These are phyloP conservation scores for Trichoderma pleuroti DNA, from an alignment of 2,329 filamentous ascomycete genomes.

Conservation along the genomic window DNA sequence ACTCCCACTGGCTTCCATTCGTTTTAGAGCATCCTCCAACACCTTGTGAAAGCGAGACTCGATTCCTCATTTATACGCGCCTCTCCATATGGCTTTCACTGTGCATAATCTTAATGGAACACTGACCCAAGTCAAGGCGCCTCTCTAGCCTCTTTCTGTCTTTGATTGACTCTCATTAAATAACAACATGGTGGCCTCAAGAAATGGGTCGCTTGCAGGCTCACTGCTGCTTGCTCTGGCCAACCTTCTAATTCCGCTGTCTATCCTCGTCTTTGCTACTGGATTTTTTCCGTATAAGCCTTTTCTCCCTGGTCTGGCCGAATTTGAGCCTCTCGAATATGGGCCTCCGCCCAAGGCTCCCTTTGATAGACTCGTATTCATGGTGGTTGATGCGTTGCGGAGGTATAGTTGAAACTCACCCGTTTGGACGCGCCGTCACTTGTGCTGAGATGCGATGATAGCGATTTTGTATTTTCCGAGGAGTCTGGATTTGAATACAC, in stretches of 20 bases:
- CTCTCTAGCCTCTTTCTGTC: neutral
- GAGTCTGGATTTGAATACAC: slow-evolving; percentile 82
- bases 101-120: neutral
- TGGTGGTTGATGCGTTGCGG: slow-evolving; percentile 93
- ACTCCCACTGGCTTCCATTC: neutral
- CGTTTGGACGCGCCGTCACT: neutral
- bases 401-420: slow-evolving; percentile 53
- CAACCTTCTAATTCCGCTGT: slow-evolving; percentile 73
- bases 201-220: slow-evolving; percentile 27
- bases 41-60: neutral
- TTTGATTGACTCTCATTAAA: neutral
- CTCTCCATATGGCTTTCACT: neutral
- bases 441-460: slow-evolving; percentile 36
- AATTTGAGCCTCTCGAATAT: slow-evolving; percentile 56
- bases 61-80: neutral
- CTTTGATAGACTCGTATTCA: slow-evolving; percentile 90
- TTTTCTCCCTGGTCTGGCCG: slow-evolving; percentile 78
- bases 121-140: neutral
- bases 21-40: neutral
- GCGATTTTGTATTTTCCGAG: slow-evolving; percentile 87
- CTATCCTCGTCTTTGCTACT: slow-evolving; percentile 73
- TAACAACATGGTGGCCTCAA: slow-evolving; percentile 26
- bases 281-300: slow-evolving; percentile 99
- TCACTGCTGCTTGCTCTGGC: slow-evolving; percentile 56
- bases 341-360: slow-evolving; percentile 59